Conservation (phyloP, 768 basidiomycete species). For the Auricularia heimuer region DNA sequence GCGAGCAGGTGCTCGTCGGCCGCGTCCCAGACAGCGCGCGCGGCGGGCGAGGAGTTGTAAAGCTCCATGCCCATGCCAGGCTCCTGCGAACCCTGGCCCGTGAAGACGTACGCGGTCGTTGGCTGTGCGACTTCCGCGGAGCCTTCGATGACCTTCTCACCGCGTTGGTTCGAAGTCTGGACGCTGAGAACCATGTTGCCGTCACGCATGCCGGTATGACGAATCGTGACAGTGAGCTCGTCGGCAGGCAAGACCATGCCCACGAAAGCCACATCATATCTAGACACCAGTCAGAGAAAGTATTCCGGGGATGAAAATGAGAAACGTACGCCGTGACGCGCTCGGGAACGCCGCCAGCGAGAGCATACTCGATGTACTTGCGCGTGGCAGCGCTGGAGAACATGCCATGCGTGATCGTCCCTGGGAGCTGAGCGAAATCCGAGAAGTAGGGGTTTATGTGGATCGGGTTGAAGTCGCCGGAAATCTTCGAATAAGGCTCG, state of each 20-base stretch:
- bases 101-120: constrained; percentile 91
- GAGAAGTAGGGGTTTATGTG: constrained; percentile 98
- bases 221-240: constrained; percentile 75
- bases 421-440: constrained; percentile 82
- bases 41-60: constrained; percentile 85
- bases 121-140: constrained; percentile 91
- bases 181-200: constrained; percentile 90
- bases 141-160: constrained; percentile 88
- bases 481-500: constrained; percentile 90
- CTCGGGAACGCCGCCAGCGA: constrained; percentile 85
- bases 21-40: constrained; percentile 93
- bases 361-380: constrained; percentile 84
- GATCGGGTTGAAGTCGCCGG: constrained; percentile 98
- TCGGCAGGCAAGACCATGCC: constrained; percentile 95
- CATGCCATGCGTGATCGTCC: constrained; percentile 96
- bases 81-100: constrained; percentile 97
- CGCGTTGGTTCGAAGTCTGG: constrained; percentile 71
- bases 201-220: constrained; percentile 83
- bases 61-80: constrained; percentile 99
- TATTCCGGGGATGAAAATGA: constrained; percentile 5
- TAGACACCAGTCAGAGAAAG: constrained; percentile 20
- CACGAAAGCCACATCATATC: constrained; percentile 90
- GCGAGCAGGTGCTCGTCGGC: constrained; percentile 89
- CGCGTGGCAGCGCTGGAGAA: constrained; percentile 95
- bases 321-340: constrained; percentile 57